A percentile compares a stretch with the other conserved stretches of the same genome.
Conservation (phyloP, 352 stramenopile genomes). For the Aphanomyces cochlioides region DNA sequence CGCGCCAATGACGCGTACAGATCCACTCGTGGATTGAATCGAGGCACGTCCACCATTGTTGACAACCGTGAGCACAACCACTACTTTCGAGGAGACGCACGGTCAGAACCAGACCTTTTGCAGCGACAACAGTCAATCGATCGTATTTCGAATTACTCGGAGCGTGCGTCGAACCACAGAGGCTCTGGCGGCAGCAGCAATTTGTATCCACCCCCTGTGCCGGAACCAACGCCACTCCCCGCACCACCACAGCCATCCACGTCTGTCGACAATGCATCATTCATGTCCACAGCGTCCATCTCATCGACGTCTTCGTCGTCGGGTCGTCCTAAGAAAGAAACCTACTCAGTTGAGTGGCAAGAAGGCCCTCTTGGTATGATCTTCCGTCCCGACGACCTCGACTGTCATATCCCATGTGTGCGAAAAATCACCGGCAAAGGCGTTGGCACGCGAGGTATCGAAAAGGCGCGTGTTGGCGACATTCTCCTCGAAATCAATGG, state of each 20-base stretch:
- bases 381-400: slow-evolving; percentile 76
- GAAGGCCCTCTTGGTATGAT: slow-evolving; percentile 84
- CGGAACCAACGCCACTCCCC: background rate
- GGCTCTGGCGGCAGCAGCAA: background rate
- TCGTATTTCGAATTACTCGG: background rate
- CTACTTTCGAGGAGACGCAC: background rate
- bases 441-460: slow-evolving; percentile 72
- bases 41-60: background rate
- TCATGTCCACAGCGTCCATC: background rate
- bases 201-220: background rate
- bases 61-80: background rate
- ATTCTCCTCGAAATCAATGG: slow-evolving; percentile 81
- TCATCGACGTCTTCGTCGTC: background rate
- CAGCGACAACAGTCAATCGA: background rate
- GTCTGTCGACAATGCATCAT: background rate
- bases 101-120: background rate
- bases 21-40: background rate
- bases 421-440: slow-evolving; percentile 86
- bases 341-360: slow-evolving; percentile 85
- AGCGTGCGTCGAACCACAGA: background rate
- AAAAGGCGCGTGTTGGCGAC: slow-evolving; percentile 70
- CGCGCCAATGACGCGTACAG: background rate
- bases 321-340: slow-evolving; percentile 49
- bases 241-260: background rate
- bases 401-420: slow-evolving; percentile 84